These are phyloP conservation scores for Paraphoma sp. DNA, from an alignment of 2,329 filamentous ascomycete species.

Conservation along the genomic window DNA sequence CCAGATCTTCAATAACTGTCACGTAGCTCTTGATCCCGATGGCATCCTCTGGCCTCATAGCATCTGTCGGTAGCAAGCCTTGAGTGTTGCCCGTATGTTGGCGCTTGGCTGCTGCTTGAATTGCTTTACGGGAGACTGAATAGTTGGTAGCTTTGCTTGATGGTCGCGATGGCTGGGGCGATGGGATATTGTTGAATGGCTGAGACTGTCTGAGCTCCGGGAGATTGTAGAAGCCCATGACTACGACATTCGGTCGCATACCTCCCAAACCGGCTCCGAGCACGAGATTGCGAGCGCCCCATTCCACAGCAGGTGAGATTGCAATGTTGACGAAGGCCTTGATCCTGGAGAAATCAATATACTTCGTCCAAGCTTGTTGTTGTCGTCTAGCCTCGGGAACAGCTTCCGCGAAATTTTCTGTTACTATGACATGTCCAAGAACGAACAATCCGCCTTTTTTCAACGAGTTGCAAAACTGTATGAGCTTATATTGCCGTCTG, in stretches of 20 bases:
- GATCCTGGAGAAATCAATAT: constrained; percentile 84
- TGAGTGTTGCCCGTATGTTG: constrained; percentile 59
- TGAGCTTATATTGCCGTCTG: constrained; percentile 79
- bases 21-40: constrained; percentile 78
- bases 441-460: constrained; percentile 89
- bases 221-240: constrained; percentile 81
- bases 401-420: constrained; percentile 77
- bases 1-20: constrained; percentile 81
- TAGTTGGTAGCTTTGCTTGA: constrained; percentile 34
- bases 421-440: constrained; percentile 86
- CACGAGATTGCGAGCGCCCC: constrained; percentile 84
- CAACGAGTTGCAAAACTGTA: constrained; percentile 89
- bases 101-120: constrained; percentile 46
- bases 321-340: constrained; percentile 90
- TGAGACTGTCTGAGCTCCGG: constrained; percentile 72
- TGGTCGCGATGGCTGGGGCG: constrained; percentile 47
- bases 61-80: constrained; percentile 71
- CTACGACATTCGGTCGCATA: constrained; percentile 87
- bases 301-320: constrained; percentile 81
- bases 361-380: constrained; percentile 82
- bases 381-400: constrained; percentile 83
- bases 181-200: constrained; percentile 65
- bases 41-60: constrained; percentile 70
- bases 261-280: constrained; percentile 82
- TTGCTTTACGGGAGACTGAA: constrained; percentile 42